Base-by-base conservation (phyloP, 148 eudicot species). In the Pouteria glomerata region DNA sequence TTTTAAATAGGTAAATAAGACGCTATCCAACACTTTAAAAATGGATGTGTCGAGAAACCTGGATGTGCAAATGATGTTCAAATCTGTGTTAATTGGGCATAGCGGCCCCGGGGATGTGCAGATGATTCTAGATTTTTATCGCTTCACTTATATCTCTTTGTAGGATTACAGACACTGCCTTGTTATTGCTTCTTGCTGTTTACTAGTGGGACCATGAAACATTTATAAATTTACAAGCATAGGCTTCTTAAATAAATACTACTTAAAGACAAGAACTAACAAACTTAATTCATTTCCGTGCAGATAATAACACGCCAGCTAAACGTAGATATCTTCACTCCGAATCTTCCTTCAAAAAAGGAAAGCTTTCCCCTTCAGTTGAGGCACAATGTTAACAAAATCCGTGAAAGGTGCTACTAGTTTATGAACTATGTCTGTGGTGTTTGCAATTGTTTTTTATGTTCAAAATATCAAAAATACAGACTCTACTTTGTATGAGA, bases 221-320 rank as follows among this genome's bases (percentile, higher is more conserved):
- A 30, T 37, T n/a, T n/a, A n/a, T n/a, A n/a, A n/a, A n/a, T n/a
- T n/a, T n/a, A n/a, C n/a, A n/a, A n/a, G n/a, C n/a, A n/a, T n/a
- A n/a, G n/a, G n/a, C n/a, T n/a, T n/a, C n/a, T n/a, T n/a, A n/a
- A n/a, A n/a, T n/a, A n/a, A n/a, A n/a, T 30, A 15, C n/a, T 29
- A 30, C 3, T 15, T 18, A 2, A 1, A 23, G 31, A 31, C 13
- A 15, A 68, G 45, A 23, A 35, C 47, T 68, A 3, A 48, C 29
- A 50, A 50, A 50, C 30, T 31, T 42, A 3, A 30, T 6, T 21
- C 26, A 35, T 57, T 67, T 74, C 3, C 16, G 10, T 51, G 61
- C 78, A 69, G 73, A 75, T 75, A 47, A n/a, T 60, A 19, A 27
- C 26, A 24, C 52, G 18, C 23, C 68, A 42, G 24, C 68, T 50